Evolutionary conservation across 768 basidiomycete genomes (phyloP).

Genomic region (Leccinum truebloodii): DNA sequence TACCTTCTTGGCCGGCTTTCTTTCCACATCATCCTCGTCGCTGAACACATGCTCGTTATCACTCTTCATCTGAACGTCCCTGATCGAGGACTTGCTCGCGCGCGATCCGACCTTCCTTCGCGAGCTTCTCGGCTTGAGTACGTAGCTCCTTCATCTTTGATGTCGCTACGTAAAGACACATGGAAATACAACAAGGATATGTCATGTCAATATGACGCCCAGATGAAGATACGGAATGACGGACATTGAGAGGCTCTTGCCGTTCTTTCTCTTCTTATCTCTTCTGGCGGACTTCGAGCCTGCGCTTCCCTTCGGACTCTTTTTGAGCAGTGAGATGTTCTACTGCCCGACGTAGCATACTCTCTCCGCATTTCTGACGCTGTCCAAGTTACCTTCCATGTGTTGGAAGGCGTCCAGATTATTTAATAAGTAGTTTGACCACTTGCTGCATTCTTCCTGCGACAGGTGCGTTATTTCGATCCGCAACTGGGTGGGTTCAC

Average conservation of each 20-base stretch:
- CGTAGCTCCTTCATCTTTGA: constrained; percentile 63
- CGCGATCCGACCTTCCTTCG: constrained; percentile 72
- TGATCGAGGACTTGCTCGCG: constrained; percentile 77
- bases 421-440: constrained; percentile 46
- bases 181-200: neutral
- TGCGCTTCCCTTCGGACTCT: constrained; percentile 73
- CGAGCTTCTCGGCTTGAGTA: constrained; percentile 74
- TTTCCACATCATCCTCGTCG: constrained; percentile 65
- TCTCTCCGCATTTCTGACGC: constrained; percentile 85
- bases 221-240: constrained; percentile 21
- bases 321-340: constrained; percentile 42
- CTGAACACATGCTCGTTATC: constrained; percentile 75
- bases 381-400: constrained; percentile 46
- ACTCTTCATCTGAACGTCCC: constrained; percentile 62
- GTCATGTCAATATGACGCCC: neutral
- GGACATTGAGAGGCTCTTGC: constrained; percentile 65
- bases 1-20: constrained; percentile 70
- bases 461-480: constrained; percentile 83
- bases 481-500: too few relatives aligned
- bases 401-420: constrained; percentile 79
- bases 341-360: constrained; percentile 55
- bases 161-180: constrained; percentile 26
- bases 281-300: constrained; percentile 68
- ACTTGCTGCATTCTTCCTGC: constrained; percentile 55
- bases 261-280: constrained; percentile 79